A percentile compares a stretch with the other conserved stretches of the same genome.
Conservation (phyloP, 352 stramenopile genomes). For the Phytophthora cryptogea region DNA sequence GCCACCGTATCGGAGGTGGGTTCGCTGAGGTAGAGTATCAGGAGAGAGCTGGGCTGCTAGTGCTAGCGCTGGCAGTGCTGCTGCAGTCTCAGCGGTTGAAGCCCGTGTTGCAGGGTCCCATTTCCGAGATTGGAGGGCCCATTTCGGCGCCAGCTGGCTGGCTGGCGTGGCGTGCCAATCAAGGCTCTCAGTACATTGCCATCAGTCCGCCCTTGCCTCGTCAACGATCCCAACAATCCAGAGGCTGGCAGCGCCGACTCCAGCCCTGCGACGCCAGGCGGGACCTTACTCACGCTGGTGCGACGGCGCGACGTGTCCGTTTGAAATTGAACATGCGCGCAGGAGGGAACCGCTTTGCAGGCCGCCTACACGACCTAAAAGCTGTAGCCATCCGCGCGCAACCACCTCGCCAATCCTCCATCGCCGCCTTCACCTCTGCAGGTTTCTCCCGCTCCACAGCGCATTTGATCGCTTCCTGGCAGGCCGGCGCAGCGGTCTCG, state of each 20-base stretch:
- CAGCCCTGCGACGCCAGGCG: conserved; percentile 6
- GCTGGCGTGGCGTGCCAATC: background rate
- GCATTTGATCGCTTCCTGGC: background rate
- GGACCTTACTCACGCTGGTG: conserved; percentile 8
- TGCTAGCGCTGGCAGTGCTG: no score
- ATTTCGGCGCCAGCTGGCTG: background rate
- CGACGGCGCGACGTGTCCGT: conserved; percentile 7
- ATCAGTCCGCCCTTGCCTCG: conserved; percentile 5
- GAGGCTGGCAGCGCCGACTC: no score
- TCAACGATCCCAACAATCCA: background rate
- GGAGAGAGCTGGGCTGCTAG: no score
- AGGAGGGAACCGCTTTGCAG: conserved; percentile 9
- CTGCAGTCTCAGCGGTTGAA: no score
- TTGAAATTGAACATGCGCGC: conserved; percentile 31
- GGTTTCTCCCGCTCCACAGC: background rate
- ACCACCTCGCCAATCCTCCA: background rate
- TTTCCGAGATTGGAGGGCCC: background rate
- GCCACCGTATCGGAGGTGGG: no score
- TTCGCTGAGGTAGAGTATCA: no score
- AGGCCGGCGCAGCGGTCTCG: conserved; percentile 7
- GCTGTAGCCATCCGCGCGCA: background rate
- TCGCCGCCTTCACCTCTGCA: background rate
- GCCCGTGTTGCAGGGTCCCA: no score
- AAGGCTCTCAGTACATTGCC: background rate
- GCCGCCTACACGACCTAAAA: background rate